These are phyloP conservation scores for Leishmania major DNA, from an alignment of 208 protist genomes.

Conservation along the genomic window DNA sequence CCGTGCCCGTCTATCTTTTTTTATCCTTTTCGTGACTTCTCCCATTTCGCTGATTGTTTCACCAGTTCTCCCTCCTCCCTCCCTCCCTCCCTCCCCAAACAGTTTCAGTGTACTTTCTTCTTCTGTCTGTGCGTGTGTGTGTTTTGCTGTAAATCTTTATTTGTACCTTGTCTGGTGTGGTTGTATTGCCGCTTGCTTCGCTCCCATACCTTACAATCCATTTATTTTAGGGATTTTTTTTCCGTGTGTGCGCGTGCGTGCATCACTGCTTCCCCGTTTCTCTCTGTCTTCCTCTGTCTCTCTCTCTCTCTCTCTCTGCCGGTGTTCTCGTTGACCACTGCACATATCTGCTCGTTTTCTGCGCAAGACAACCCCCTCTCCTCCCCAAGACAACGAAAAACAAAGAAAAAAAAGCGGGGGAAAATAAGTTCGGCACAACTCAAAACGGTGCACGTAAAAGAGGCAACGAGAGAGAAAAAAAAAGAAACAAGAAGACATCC, in stretches of 20 bases:
- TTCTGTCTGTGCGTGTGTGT: too few species aligned
- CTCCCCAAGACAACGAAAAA: background rate
- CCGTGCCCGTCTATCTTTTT: background rate
- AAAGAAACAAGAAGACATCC: background rate
- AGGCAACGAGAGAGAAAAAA: background rate
- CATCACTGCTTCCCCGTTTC: background rate
- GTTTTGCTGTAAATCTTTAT: background rate
- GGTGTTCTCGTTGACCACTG: background rate
- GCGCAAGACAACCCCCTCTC: background rate
- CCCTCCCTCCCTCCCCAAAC: background rate
- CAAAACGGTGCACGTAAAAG: background rate
- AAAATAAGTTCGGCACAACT: background rate
- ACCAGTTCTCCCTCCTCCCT: background rate
- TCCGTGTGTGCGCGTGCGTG: background rate
- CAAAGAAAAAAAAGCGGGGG: background rate
- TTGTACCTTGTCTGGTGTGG: background rate
- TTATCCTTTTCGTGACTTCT: background rate
- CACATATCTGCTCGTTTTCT: background rate
- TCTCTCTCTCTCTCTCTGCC: background rate
- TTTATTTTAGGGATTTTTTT: background rate
- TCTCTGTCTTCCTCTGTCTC: background rate
- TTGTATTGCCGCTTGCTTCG: background rate
- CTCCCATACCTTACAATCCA: background rate
- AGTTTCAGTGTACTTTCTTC: too few species aligned
- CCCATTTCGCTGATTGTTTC: background rate